A percentile compares a stretch with the other conserved stretches of the same genome.
phyloP scores from a whole-genome alignment of 306 rosid species.

The Mucuna pruriens region DNA sequence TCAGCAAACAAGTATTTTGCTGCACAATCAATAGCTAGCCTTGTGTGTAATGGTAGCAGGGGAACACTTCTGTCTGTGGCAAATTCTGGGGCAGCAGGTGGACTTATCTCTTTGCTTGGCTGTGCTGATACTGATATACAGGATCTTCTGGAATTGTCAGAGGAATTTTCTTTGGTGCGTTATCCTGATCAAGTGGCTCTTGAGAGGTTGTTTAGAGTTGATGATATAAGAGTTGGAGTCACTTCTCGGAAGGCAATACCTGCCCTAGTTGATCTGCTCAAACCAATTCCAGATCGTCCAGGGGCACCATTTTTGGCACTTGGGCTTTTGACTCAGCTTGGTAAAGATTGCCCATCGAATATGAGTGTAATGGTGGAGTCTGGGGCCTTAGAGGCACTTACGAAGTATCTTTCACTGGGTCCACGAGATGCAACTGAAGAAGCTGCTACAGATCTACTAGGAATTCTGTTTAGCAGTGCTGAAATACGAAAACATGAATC shows the following conservation, averaged over 20 bases:
- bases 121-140: slow-evolving; percentile 89
- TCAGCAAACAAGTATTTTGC: slow-evolving; percentile 87
- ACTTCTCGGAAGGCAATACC: slow-evolving; percentile 98
- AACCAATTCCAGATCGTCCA: slow-evolving; percentile 99
- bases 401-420: slow-evolving; percentile 93
- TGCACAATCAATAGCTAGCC: slow-evolving; percentile 92
- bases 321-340: slow-evolving; percentile 83
- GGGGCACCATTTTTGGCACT: slow-evolving; percentile 98
- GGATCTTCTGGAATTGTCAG: slow-evolving; percentile 90
- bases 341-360: slow-evolving; percentile 90
- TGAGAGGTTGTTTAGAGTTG: slow-evolving; percentile 96
- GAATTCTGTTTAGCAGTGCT: slow-evolving; percentile 91
- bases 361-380: slow-evolving; percentile 94
- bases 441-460: slow-evolving; percentile 96
- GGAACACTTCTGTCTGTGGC: slow-evolving; percentile 97
- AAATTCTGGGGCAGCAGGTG: slow-evolving; percentile 97
- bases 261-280: slow-evolving; percentile 95
- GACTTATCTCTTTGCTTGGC: slow-evolving; percentile 94
- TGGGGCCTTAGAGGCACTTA: slow-evolving; percentile 94
- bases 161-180: slow-evolving; percentile 84
- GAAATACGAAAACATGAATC: slow-evolving; percentile 94
- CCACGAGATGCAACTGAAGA: slow-evolving; percentile 98
- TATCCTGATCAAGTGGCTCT: slow-evolving; percentile 97
- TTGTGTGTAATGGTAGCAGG: slow-evolving; percentile 98
- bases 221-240: slow-evolving; percentile 94